Conservation (phyloP, 371 early-diverging fungal species). For the Gilbertella persicaria region DNA sequence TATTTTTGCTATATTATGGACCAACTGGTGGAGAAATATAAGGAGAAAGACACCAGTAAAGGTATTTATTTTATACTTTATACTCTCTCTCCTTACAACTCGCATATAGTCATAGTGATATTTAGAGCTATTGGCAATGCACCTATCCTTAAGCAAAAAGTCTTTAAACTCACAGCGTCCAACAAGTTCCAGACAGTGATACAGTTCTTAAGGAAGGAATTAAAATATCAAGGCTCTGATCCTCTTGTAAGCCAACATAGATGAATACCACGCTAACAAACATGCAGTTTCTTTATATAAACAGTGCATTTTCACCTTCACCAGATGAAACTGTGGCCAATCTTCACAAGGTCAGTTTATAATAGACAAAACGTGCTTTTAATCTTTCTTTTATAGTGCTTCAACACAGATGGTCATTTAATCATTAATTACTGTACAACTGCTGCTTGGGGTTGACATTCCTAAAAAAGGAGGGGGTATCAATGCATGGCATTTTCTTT, state of each 20-base stretch:
- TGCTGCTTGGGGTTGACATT: conserved; percentile 83
- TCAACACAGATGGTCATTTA: conserved; percentile 77
- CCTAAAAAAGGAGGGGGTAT: conserved; percentile 1
- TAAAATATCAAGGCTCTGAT: conserved; percentile 74
- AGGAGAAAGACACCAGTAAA: no score
- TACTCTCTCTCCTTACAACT: no score
- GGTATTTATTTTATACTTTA: no score
- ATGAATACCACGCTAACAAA: not conserved
- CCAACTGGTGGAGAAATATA: no score
- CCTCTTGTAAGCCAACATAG: conserved; percentile 64
- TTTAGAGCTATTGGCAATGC: conserved; percentile 90
- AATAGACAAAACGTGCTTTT: not conserved
- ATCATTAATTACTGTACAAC: conserved; percentile 89
- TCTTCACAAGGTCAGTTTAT: conserved; percentile 67
- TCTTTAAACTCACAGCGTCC: conserved; percentile 82
- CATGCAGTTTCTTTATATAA: conserved; percentile 84
- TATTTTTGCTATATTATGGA: no score
- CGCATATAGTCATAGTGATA: conserved; percentile 86
- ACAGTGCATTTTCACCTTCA: conserved; percentile 92
- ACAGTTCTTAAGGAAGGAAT: conserved; percentile 81
- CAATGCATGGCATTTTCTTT: not conserved
- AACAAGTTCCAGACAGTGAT: conserved; percentile 85
- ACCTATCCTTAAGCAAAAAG: conserved; percentile 84
- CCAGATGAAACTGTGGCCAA: conserved; percentile 89
- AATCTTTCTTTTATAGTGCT: conserved; percentile 57